A percentile compares a stretch with the other conserved stretches of the same genome.
These are phyloP conservation scores for Neurospora sp. DNA, from an alignment of 495 filamentous ascomycete genomes.

Conservation along the genomic window DNA sequence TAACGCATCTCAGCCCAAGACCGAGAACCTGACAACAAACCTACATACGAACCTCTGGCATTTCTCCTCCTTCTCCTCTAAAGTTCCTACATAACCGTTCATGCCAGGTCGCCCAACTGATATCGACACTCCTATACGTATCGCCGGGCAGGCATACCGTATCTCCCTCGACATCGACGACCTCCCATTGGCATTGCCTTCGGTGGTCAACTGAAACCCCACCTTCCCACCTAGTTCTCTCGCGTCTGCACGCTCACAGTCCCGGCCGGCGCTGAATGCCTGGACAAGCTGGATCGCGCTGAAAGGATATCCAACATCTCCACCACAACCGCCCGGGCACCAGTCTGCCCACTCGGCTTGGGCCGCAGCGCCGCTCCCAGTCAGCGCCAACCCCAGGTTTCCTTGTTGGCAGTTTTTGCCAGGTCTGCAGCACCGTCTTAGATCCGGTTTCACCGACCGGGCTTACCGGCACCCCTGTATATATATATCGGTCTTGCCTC, in stretches of 20 bases:
- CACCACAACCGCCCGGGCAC: neutral
- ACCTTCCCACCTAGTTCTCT: neutral
- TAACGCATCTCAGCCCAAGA: neutral
- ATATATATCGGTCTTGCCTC: neutral
- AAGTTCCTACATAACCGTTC: neutral
- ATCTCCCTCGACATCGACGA: neutral
- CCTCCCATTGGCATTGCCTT: neutral
- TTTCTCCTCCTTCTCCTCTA: neutral
- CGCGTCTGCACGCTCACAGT: neutral
- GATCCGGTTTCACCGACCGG: conserved; percentile 1
- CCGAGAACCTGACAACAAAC: neutral
- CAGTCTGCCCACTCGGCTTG: neutral
- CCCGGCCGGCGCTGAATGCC: neutral
- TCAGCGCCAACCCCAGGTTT: neutral
- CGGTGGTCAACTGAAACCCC: neutral
- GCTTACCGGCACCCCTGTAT: conserved; percentile 4
- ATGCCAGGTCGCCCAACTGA: neutral
- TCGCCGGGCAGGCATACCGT: neutral
- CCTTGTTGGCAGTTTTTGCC: neutral
- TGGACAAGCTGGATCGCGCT: neutral
- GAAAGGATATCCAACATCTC: neutral
- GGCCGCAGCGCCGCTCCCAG: neutral
- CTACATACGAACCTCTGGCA: neutral
- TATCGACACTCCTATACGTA: neutral
- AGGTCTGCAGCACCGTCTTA: neutral